These are phyloP conservation scores for Auricularia sp. DNA, from an alignment of 768 basidiomycete species.

Conservation along the genomic window DNA sequence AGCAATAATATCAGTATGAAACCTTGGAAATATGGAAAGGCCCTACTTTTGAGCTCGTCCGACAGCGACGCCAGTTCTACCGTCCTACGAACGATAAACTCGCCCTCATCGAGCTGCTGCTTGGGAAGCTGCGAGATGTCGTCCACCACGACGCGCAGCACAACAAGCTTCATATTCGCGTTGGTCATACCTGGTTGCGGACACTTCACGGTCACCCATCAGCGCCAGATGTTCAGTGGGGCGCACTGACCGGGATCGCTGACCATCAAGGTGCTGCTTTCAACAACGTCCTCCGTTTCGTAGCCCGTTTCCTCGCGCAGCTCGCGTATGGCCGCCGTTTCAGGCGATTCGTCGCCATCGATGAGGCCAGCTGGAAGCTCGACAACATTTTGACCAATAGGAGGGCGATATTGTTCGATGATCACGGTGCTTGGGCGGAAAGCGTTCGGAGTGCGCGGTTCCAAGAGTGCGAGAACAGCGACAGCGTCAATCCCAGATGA, in stretches of 20 bases:
- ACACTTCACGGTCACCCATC: not conserved
- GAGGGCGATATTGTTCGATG: conserved; percentile 88
- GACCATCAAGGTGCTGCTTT: conserved; percentile 52
- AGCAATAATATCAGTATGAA: conserved; percentile 18
- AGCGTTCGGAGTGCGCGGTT: conserved; percentile 51
- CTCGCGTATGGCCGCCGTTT: conserved; percentile 75
- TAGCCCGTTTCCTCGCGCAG: conserved; percentile 91
- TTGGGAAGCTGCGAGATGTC: conserved; percentile 37
- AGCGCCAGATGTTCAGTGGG: not conserved
- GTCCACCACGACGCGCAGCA: conserved; percentile 57
- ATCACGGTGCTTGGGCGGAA: conserved; percentile 73
- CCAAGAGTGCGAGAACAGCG: conserved; percentile 70
- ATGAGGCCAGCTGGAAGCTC: conserved; percentile 73
- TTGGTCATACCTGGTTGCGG: conserved; percentile 70
- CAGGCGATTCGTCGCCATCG: conserved; percentile 75
- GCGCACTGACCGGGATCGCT: conserved; percentile 53
- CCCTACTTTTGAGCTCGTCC: conserved; percentile 54
- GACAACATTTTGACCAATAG: conserved; percentile 64
- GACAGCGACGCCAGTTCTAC: conserved; percentile 59
- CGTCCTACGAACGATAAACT: conserved; percentile 66
- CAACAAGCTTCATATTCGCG: conserved; percentile 83
- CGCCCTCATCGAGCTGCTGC: conserved; percentile 76
- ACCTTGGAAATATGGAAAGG: conserved; percentile 27
- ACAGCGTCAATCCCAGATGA: conserved; percentile 80
- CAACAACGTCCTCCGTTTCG: conserved; percentile 38